A percentile compares a stretch with the other conserved stretches of the same genome.
Conservation (phyloP, 306 rosid genomes). For the Leucaena leucocephala region DNA sequence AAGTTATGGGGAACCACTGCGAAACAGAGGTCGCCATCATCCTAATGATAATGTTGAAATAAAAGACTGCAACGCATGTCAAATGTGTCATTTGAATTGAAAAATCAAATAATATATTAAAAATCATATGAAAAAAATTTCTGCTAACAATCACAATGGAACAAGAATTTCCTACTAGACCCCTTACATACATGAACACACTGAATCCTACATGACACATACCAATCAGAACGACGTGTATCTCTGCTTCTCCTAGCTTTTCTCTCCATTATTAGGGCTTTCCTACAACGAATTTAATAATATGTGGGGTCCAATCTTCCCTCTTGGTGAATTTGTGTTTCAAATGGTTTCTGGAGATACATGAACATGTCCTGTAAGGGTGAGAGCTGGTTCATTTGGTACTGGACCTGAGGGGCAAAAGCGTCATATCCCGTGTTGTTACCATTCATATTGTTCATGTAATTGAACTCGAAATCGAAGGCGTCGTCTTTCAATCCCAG, state of each 20-base stretch:
- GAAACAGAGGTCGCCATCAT: neutral
- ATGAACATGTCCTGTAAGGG: conserved; percentile 74
- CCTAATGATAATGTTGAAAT: neutral
- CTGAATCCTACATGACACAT: neutral
- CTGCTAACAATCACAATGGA: conserved; percentile 23
- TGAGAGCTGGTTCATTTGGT: conserved; percentile 56
- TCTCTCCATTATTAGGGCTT: neutral
- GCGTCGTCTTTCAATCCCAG: conserved; percentile 24
- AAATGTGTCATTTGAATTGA: conserved; percentile 30
- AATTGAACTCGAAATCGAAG: conserved; percentile 54
- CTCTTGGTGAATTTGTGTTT: neutral
- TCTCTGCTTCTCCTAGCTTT: neutral
- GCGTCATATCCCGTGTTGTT: conserved; percentile 48
- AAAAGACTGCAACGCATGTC: neutral
- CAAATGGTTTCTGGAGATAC: conserved; percentile 48
- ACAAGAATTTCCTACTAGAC: conserved; percentile 39
- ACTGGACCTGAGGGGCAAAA: conserved; percentile 53
- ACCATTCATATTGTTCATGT: conserved; percentile 37
- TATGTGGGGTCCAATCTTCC: neutral
- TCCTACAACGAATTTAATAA: conserved; percentile 28
- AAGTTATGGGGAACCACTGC: neutral
- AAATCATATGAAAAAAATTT: conserved; percentile 39
- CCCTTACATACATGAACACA: conserved; percentile 29
- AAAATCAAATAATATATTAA: conserved; percentile 3
- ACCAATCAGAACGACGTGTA: neutral